Base-by-base conservation (phyloP, 1,284 basidiomycete genomes). In the Inonotus hispidus region DNA sequence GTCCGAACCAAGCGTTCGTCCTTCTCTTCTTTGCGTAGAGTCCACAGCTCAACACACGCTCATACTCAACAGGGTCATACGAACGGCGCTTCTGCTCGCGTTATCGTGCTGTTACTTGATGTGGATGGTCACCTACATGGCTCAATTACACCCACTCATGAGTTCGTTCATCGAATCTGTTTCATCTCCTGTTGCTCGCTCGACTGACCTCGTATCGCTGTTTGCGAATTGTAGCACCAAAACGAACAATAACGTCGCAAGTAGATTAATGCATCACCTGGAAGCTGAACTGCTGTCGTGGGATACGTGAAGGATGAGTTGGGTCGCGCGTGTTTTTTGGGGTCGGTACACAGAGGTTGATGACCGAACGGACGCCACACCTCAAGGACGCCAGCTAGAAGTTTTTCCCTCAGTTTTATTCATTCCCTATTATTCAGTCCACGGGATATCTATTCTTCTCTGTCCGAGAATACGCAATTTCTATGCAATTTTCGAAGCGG, bases 81-180 rank as follows among this genome's bases (percentile, higher is more conserved):
- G 94, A 68, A 90, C 92, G 4, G 82, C 82, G 64, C 70, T 92
- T 52, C 78, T 92, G 74, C 82, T 97, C 62, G 82, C 90, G 1
- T 73, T 96, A 19, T 77, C 84, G 3, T 88, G 84, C 64, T 94
- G 90, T 75, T 97, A 94, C 76, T 81, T 97, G 67, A 90, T 97
- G 87, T 97, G 94, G 94, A 89, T 89, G 73, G 84, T 95, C 70
- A 94, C 94, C 6, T 97, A 95, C 72, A 80, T 96, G 70, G 92
- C 92, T 0, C 94, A 97, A 72, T 73, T 96, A 56, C 86, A 97
- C 71, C 95, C 94, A 52, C 79, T 97, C 60, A 87, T 95, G 70
- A 75, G 95, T 95, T 64, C 66, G 85, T 68, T 21, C 21, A 25
- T 52, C 14, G 11, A 49, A 52, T 14, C 27, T 35, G 29, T 52